Base-by-base conservation (phyloP, 306 rosid species). In the Prunus mira region DNA sequence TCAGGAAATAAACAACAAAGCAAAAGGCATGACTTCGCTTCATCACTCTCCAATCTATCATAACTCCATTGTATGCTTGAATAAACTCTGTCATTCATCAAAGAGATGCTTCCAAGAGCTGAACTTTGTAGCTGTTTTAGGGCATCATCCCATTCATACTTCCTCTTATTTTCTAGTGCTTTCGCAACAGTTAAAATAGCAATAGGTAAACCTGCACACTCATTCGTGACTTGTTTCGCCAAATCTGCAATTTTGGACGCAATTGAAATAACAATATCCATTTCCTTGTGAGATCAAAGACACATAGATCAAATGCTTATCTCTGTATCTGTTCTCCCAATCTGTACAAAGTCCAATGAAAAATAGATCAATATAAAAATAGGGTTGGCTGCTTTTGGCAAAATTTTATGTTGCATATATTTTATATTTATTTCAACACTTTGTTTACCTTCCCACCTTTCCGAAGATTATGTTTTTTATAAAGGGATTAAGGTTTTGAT, bases 201-300 rank as follows among this genome's bases (percentile, higher is more conserved):
- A 75, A 82, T n/a, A 1, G 90, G 90, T 71, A 87, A 68, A 7
- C 78, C 68, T 13, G 54, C 85, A 69, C 87, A 86, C 73, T 86
- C 81, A 0, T 60, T 6, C 11, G 76, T 69, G 25, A 86, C 74
- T 2, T 69, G 41, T 19, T 5, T 14, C 9, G 81, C 83, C 2
- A 72, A 50, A 18, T 24, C 20, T 28, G 12, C 47, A 64, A 64
- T 32, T 64, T 64, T 28, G 7, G 24, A 7, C 19, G 24, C 47
- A 34, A 32, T 64, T 64, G 68, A 6, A 15, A 1, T 64, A 17
- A 30, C 22, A 64, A 32, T 17, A 1, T 64, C 68, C 67, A 63
- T 63, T 63, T 5, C 64, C 64, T 12, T 58, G 24, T 55, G 60
- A 9, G 10, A 9, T 55, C 25, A 55, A 55, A n/a, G 61, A n/a